Percentiles rank a stretch among this genome's conserved stretches.
These are phyloP conservation scores for Leptosphaerulina australis DNA, from an alignment of 2,329 filamentous ascomycete genomes.

Conservation along the genomic window DNA sequence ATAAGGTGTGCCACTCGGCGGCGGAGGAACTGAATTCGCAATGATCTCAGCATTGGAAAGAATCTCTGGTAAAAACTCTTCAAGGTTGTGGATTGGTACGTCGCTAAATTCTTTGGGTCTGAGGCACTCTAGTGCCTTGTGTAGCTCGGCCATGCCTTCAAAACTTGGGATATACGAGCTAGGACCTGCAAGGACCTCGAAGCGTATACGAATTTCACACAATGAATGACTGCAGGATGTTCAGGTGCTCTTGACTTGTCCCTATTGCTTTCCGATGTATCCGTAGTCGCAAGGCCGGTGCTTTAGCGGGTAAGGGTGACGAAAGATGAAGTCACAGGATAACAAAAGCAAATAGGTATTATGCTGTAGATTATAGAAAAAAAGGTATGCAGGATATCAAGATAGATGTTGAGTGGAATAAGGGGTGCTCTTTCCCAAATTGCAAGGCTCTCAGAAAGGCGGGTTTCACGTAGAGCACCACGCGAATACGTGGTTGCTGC, in stretches of 20 bases:
- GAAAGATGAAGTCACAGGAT: constrained; percentile 15
- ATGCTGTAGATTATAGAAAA: neutral
- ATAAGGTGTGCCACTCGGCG: constrained; percentile 55
- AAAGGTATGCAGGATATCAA: neutral
- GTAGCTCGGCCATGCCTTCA: constrained; percentile 47
- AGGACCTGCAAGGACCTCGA: neutral
- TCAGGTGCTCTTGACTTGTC: neutral
- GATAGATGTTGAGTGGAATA: neutral
- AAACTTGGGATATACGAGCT: neutral
- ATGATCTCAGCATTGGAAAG: constrained; percentile 69
- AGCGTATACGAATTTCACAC: neutral
- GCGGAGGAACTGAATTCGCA: constrained; percentile 74
- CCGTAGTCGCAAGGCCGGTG: constrained; percentile 9
- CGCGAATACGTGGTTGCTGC: constrained; percentile 4
- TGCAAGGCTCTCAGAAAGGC: constrained; percentile 7
- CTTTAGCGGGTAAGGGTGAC: constrained; percentile 6
- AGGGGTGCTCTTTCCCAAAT: neutral
- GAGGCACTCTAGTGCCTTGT: constrained; percentile 54
- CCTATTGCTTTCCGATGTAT: constrained; percentile 10
- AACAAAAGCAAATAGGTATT: constrained; percentile 4
- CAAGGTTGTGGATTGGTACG: constrained; percentile 52
- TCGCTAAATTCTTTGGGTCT: constrained; percentile 54
- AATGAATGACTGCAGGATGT: constrained; percentile 7
- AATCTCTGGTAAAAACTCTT: constrained; percentile 48
- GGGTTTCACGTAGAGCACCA: constrained; percentile 4